Percentiles rank a stretch among this genome's conserved stretches.
Evolutionary conservation across 31 red algal genomes (phyloP).

Genomic region (Pterothamnion heteromorphum): DNA sequence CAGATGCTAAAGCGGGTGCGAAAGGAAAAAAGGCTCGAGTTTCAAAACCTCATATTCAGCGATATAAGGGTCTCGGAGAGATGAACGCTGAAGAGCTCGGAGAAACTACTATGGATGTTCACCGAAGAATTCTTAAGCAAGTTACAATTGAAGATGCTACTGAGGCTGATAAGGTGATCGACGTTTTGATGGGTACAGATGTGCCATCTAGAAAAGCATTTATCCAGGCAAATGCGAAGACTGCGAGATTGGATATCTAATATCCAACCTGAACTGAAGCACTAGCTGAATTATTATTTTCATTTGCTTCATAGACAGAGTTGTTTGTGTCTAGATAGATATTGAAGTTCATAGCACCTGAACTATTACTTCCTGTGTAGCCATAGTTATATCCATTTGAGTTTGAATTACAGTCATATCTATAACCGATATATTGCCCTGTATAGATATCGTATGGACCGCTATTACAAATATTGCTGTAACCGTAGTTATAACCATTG

Average conservation of each 20-base stretch:
- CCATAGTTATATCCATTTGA: too few species aligned
- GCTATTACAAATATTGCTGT: too few species aligned
- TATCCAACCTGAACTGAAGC: background rate
- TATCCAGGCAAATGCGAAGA: constrained; percentile 28
- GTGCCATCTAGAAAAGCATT: background rate
- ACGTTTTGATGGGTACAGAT: constrained; percentile 40
- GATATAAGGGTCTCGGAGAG: constrained; percentile 48
- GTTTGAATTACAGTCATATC: too few species aligned
- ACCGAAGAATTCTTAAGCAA: constrained; percentile 13
- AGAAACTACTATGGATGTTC: constrained; percentile 48
- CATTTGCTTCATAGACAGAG: too few species aligned
- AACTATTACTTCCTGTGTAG: too few species aligned
- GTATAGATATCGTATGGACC: too few species aligned
- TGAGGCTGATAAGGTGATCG: constrained; percentile 21
- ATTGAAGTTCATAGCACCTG: too few species aligned
- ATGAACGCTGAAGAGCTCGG: constrained; percentile 44
- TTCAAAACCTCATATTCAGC: background rate
- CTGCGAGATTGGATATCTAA: background rate
- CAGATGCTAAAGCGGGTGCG: background rate
- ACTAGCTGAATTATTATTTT: too few species aligned
- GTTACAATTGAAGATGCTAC: constrained; percentile 34
- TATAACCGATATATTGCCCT: too few species aligned
- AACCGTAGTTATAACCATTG: too few species aligned
- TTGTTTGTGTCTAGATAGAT: too few species aligned
- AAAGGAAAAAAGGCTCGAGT: background rate